Percentiles rank a stretch among this genome's conserved stretches.
Evolutionary conservation across 169 alveolate species (phyloP).

Genomic region (Plasmodium inui): DNA sequence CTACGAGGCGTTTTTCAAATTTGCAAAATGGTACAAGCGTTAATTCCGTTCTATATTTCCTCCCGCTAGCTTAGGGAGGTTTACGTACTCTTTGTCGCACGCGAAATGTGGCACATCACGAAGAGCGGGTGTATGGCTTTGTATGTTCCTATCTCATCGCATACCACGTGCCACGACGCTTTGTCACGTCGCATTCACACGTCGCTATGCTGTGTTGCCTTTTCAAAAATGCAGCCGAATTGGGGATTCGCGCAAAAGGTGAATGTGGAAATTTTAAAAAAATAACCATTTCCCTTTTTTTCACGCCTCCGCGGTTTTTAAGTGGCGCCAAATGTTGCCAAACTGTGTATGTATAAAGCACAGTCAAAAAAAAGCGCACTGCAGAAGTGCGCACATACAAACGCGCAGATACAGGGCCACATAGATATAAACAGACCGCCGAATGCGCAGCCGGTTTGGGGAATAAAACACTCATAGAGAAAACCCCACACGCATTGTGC

Average conservation of each 20-base stretch:
- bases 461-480: not conserved
- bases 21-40: not conserved
- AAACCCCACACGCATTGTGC: not conserved
- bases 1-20: not conserved
- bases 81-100: not conserved
- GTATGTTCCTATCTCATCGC: not conserved
- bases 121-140: not conserved
- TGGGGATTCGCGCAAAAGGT: not conserved
- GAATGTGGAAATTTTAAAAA: not conserved
- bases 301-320: not conserved
- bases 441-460: not conserved
- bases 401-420: no score
- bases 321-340: not conserved
- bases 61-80: not conserved
- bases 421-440: not conserved
- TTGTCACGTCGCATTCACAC: not conserved
- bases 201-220: not conserved
- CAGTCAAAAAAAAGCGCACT: not conserved
- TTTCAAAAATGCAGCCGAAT: not conserved
- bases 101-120: not conserved
- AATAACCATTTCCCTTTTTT: not conserved
- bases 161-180: not conserved
- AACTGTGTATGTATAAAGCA: slow-evolving; percentile 1
- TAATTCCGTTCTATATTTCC: not conserved
- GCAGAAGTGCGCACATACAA: not conserved